A percentile compares a stretch with the other conserved stretches of the same genome.
Conservation (phyloP, 2,329 filamentous ascomycete species). For the Remersonia thermophila region DNA sequence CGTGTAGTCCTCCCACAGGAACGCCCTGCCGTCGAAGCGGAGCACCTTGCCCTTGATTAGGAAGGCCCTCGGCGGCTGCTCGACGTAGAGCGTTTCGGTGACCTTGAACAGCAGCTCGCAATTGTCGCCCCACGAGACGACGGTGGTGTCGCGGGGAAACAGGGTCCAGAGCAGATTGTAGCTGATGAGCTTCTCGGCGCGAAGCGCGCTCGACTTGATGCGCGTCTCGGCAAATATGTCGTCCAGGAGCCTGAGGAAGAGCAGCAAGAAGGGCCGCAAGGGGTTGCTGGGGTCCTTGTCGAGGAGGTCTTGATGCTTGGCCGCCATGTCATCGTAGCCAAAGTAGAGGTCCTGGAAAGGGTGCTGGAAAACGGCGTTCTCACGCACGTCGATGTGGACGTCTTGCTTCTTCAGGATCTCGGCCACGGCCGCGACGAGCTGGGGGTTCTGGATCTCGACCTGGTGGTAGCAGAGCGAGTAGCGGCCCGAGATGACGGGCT, state of each 20-base stretch:
- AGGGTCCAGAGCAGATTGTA: constrained; percentile 33
- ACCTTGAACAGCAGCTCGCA: constrained; percentile 31
- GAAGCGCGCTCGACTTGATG: constrained; percentile 25
- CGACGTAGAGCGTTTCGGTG: constrained; percentile 22
- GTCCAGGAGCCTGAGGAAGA: constrained; percentile 29
- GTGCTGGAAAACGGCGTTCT: constrained; percentile 24
- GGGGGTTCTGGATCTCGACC: constrained; percentile 31
- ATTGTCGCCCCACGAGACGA: constrained; percentile 28
- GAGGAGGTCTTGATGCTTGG: constrained; percentile 19
- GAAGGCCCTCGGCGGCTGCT: constrained; percentile 12
- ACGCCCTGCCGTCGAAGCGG: constrained; percentile 28
- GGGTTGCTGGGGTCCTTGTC: constrained; percentile 12
- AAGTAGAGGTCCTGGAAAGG: constrained; percentile 34
- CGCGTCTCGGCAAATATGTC: constrained; percentile 31
- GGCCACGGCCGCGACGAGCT: constrained; percentile 29
- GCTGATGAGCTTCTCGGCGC: constrained; percentile 26
- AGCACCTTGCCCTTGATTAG: constrained; percentile 24
- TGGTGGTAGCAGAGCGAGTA: constrained; percentile 28
- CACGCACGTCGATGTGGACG: constrained; percentile 25
- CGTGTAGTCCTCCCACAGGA: constrained; percentile 27
- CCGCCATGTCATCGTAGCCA: constrained; percentile 29
- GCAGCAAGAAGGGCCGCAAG: constrained; percentile 26
- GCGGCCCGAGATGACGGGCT: constrained; percentile 27
- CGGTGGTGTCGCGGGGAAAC: constrained; percentile 27
- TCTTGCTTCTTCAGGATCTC: constrained; percentile 32